Conservation (phyloP, 1,284 basidiomycete species). For the Puccinia coronata region DNA sequence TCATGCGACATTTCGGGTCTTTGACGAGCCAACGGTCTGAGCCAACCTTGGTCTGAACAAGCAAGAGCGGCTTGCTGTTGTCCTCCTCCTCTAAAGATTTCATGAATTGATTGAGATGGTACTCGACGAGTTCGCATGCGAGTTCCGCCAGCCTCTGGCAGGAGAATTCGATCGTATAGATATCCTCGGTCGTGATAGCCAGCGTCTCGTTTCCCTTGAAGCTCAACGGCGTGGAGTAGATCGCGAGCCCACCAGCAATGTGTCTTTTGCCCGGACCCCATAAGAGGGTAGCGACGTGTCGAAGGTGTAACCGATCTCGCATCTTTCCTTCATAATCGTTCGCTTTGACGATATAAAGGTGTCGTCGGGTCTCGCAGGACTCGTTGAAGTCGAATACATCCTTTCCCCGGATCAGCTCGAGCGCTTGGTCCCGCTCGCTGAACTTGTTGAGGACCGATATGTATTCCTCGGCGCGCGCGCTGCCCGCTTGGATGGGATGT, state of each 20-base stretch:
- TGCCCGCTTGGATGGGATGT: no score
- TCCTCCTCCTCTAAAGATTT: neutral
- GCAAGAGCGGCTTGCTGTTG: neutral
- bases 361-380: neutral
- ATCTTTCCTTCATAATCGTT: neutral
- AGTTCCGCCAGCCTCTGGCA: neutral
- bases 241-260: neutral
- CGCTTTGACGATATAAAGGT: neutral
- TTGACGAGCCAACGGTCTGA: neutral
- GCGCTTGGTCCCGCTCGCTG: neutral
- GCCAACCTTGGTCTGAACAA: neutral
- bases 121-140: neutral
- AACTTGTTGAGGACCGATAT: neutral
- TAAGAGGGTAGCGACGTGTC: neutral
- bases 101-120: neutral
- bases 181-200: neutral
- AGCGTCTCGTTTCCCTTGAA: neutral
- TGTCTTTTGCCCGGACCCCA: slow-evolving; percentile 4
- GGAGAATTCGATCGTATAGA: slow-evolving; percentile 1
- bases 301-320: neutral
- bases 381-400: neutral
- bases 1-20: neutral
- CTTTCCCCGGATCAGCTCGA: neutral
- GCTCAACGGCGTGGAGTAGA: neutral
- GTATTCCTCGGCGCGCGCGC: neutral